Percentiles rank a stretch among this genome's conserved stretches.
phyloP scores from a whole-genome alignment of 2,329 filamentous ascomycete genomes.

The Orbilia ellipsospora region DNA sequence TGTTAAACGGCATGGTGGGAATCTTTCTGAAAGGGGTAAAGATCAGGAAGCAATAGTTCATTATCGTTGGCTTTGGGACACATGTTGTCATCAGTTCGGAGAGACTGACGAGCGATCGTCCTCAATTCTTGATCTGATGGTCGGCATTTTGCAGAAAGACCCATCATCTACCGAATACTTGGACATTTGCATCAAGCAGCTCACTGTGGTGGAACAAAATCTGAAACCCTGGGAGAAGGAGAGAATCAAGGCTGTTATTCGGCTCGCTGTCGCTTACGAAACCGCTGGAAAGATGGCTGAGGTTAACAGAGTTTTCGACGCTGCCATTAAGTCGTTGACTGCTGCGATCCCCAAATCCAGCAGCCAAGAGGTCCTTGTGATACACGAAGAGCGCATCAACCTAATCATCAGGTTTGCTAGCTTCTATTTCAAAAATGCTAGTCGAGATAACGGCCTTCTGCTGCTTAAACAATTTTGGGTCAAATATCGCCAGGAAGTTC shows the following conservation, averaged over 20 bases:
- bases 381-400: slow-evolving; percentile 35
- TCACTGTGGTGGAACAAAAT: slow-evolving; percentile 16
- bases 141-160: slow-evolving; percentile 19
- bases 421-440: slow-evolving; percentile 30
- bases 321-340: slow-evolving; percentile 26
- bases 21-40: slow-evolving; percentile 18
- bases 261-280: slow-evolving; percentile 15
- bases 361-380: slow-evolving; percentile 13
- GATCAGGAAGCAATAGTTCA: slow-evolving; percentile 38
- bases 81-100: slow-evolving; percentile 26
- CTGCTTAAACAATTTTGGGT: slow-evolving; percentile 39
- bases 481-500: slow-evolving; percentile 27
- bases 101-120: slow-evolving; percentile 28
- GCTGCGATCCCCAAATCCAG: slow-evolving; percentile 14
- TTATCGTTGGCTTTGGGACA: slow-evolving; percentile 38
- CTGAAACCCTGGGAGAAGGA: slow-evolving; percentile 28
- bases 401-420: slow-evolving; percentile 30
- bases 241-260: slow-evolving; percentile 30
- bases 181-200: slow-evolving; percentile 32
- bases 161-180: slow-evolving; percentile 41
- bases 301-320: slow-evolving; percentile 10
- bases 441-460: slow-evolving; percentile 25
- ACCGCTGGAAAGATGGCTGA: slow-evolving; percentile 3
- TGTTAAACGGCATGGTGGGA: slow-evolving; percentile 16
- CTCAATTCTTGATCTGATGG: slow-evolving; percentile 38